Evolutionary conservation across 2,329 filamentous ascomycete genomes (phyloP).

Genomic region (Penicillium sp.): DNA sequence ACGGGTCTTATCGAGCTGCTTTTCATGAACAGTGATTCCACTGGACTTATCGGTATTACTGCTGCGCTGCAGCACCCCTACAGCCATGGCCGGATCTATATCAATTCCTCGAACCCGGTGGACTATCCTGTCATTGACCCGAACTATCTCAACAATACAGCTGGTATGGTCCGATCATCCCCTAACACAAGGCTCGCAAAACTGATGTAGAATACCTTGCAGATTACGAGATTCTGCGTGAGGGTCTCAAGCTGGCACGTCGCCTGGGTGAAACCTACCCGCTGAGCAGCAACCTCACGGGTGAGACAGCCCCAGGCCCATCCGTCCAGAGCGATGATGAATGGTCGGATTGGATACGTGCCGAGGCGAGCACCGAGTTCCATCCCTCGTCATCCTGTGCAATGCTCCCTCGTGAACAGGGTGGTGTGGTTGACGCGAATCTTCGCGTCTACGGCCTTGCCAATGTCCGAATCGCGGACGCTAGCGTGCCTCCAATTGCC

Average conservation of each 20-base stretch:
- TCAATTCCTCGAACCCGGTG: conserved; percentile 28
- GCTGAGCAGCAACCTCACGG: conserved; percentile 17
- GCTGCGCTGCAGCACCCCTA: conserved; percentile 29
- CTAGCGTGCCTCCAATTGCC: conserved; percentile 26
- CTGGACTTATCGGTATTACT: conserved; percentile 26
- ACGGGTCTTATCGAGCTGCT: conserved; percentile 26
- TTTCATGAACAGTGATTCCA: conserved; percentile 28
- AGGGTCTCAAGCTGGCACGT: conserved; percentile 27
- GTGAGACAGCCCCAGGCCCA: conserved; percentile 21
- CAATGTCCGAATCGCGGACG: conserved; percentile 30
- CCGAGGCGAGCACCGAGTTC: conserved; percentile 21
- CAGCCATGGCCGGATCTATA: conserved; percentile 29
- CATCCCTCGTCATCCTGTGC: conserved; percentile 26
- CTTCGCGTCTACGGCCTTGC: conserved; percentile 28
- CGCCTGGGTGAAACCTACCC: conserved; percentile 20
- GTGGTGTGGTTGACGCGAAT: conserved; percentile 27
- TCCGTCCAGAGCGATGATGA: conserved; percentile 22
- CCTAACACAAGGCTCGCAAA: neutral
- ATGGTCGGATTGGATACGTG: conserved; percentile 21
- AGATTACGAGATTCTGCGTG: conserved; percentile 24
- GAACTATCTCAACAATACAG: conserved; percentile 24
- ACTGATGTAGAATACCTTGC: too few relatives aligned
- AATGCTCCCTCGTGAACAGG: conserved; percentile 25
- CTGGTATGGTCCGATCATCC: conserved; percentile 14
- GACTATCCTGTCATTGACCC: conserved; percentile 30